Evolutionary conservation across 2,329 filamentous ascomycete genomes (phyloP), one percentile per base, ranked within the genome.

Genomic region (Apiospora saccharicola): DNA sequence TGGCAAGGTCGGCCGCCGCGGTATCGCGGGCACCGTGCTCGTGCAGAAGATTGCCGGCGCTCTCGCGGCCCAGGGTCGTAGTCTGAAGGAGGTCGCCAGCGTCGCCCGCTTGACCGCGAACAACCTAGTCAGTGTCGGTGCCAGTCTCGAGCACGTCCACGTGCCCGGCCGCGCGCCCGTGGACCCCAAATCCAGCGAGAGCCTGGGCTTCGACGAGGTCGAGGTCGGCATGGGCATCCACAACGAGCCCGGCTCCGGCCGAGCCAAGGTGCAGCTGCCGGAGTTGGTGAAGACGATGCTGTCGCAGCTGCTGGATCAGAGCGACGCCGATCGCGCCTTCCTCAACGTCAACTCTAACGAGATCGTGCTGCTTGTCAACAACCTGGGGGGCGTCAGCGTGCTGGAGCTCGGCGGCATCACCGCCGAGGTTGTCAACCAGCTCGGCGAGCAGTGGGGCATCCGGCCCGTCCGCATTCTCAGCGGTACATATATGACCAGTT

Each of bases 11-110:
- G 96, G 96, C 0, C 86, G 96, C 70, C 89, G 96, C 79, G 96
- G 96, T 70, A 96, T 98, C 81, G 95, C 94, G 3, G 96, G 96
- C 44, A 97, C 95, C 7, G 94, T 97, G 51, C 85, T 98, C 34
- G 93, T 98, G n/a, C 89, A 95, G 77, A 98, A 98, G 87, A 93
- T 97, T 79, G 89, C 92, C 19, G 95, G 96, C 13, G 96, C 95
- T 8, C 82, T 97, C 77, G 95, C 95, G 4, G 93, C 92, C 41
- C 87, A 86, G 76, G 94, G 94, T 75, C 84, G 84, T 12, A 85
- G 86, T 67, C 84, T 98, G 74, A 87, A 91, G 30, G 90, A 97
- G 72, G 93, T 97, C 3, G 89, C 91, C 73, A 86, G 87, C 74
- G 89, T 95, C 14, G 95, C 94, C 8, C 87, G 91, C 78, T 83